Conservation (phyloP, 768 basidiomycete species). For the Lentinula aciculospora region DNA sequence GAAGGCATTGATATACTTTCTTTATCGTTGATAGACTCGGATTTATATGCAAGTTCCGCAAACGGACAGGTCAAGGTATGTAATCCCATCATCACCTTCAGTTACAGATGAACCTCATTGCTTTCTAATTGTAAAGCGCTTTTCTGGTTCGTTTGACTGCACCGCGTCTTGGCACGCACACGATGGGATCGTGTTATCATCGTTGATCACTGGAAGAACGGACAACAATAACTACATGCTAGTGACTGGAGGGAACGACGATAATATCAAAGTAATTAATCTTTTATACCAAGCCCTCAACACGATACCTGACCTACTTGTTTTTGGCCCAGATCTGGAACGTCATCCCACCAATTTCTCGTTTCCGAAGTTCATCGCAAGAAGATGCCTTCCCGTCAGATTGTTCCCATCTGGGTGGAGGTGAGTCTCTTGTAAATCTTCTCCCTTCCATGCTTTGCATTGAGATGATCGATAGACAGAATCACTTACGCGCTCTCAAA, state of each 20-base stretch:
- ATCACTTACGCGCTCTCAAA: conserved; percentile 67
- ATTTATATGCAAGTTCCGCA: conserved; percentile 62
- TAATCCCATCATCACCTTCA: conserved; percentile 5
- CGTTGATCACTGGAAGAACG: conserved; percentile 43
- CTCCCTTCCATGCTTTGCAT: neutral
- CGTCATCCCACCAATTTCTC: conserved; percentile 26
- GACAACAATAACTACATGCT: conserved; percentile 31
- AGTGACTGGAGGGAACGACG: conserved; percentile 84
- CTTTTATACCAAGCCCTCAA: neutral
- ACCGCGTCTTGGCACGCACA: conserved; percentile 82
- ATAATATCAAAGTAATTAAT: conserved; percentile 64
- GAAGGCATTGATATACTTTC: conserved; percentile 82
- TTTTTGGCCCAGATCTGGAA: conserved; percentile 47
- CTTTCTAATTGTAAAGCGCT: conserved; percentile 42
- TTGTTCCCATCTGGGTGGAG: neutral
- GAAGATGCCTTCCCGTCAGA: conserved; percentile 9
- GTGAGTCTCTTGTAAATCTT: neutral
- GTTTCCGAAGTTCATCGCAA: conserved; percentile 13
- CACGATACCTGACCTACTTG: neutral
- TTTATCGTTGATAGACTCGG: conserved; percentile 61
- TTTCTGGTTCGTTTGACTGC: conserved; percentile 82
- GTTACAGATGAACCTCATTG: neutral
- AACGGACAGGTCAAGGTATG: conserved; percentile 66
- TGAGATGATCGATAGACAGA: conserved; percentile 1
- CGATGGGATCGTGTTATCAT: conserved; percentile 77